These are phyloP conservation scores for Elaeagnus macrophylla DNA, from an alignment of 306 rosid genomes.

Conservation along the genomic window DNA sequence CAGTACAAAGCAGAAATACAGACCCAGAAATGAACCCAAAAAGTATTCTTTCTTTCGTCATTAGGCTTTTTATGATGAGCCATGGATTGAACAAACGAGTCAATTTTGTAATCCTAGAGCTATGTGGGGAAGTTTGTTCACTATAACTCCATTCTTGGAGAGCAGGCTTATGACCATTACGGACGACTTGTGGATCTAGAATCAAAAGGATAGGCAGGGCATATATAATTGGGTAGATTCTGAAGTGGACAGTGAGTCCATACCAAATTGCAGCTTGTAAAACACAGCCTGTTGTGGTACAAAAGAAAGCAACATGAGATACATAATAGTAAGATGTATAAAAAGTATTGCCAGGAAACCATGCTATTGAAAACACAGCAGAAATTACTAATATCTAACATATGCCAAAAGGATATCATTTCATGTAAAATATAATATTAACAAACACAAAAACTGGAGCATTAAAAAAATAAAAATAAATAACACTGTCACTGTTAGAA, in stretches of 20 bases:
- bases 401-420: neutral
- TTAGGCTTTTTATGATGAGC: conserved; percentile 34
- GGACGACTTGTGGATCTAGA: conserved; percentile 66
- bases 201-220: conserved; percentile 67
- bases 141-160: conserved; percentile 50
- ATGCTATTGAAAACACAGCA: neutral
- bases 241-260: conserved; percentile 87
- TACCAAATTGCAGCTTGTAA: conserved; percentile 93
- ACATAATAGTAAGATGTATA: neutral
- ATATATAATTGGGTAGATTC: conserved; percentile 82
- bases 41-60: conserved; percentile 56
- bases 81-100: conserved; percentile 19
- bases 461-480: too few relatives aligned
- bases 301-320: conserved; percentile 16
- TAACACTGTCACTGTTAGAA: too few relatives aligned
- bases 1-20: conserved; percentile 60
- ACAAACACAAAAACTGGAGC: too few relatives aligned
- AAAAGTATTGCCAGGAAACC: neutral
- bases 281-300: conserved; percentile 49
- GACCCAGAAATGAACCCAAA: conserved; percentile 63
- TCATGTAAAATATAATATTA: neutral
- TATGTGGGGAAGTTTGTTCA: conserved; percentile 30
- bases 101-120: conserved; percentile 18
- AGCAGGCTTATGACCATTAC: conserved; percentile 45
- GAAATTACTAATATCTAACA: neutral